Evolutionary conservation across 2,329 filamentous ascomycete species (phyloP), one percentile per base, ranked within the genome.

Genomic region (Colletotrichum simmondsii): DNA sequence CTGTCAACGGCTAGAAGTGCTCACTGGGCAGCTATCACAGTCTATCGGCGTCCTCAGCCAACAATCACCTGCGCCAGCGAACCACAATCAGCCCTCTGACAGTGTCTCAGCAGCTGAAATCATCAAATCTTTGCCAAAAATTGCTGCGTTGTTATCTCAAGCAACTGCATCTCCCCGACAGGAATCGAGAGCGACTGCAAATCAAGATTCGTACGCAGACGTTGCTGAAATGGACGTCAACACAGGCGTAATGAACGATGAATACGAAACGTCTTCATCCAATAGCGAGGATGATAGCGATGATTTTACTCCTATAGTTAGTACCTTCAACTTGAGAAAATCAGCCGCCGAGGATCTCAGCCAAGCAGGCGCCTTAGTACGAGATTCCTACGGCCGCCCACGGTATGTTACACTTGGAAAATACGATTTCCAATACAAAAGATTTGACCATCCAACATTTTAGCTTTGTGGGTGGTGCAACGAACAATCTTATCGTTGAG

Each of bases 401-500:
- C 72, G 78, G 77, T 78, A 42, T 42, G 14, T 16, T 37, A 16
- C 35, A 42, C 35, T 16, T 42, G 5, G 2, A 42, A 16, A 16
- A 5, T 42, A 6, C 3, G 0, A 2, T 42, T 1, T 16, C 2
- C 14, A 32, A 32, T 1, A 11, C 30, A 11, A 1, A 3, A 11
- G 30, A 4, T 32, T 11, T 32, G 10, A 32, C 8, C 8, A 30
- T 30, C 30, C 30, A 10, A 10, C 2, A 4, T 3, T 11, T 1
- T 10, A 76, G 77, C n/a, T 79, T 77, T 58, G 67, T 79, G 8
- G 77, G 77, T 3, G 79, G 79, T 1, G 76, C 77, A 1, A 75
- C 75, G 19, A 79, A 77, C 42, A 77, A 75, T 28, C 76, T 80
- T 57, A 75, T 79, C 22, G 75, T 80, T 10, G 77, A 80, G 65